Evolutionary conservation across 495 filamentous ascomycete genomes (phyloP).

Genomic region (Tuber brumale): DNA sequence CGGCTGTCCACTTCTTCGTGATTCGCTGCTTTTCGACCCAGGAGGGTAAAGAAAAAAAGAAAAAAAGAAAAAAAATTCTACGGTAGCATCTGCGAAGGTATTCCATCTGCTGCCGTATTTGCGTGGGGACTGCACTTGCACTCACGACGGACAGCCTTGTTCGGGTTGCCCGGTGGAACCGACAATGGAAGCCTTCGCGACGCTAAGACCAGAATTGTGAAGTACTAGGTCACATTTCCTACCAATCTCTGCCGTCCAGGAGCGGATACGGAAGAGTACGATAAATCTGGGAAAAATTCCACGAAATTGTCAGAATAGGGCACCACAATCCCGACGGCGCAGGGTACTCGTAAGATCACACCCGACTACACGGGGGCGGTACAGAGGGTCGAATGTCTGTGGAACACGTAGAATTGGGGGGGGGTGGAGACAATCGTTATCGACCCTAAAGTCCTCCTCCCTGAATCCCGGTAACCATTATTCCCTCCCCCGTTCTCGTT

Average conservation of each 20-base stretch:
- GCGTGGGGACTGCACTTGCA: background rate
- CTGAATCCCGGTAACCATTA: background rate
- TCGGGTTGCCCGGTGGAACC: background rate
- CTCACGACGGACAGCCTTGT: background rate
- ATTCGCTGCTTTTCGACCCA: background rate
- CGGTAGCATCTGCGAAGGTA: background rate
- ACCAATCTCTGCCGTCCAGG: background rate
- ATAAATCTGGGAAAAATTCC: background rate
- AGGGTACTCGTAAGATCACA: background rate
- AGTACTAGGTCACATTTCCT: background rate
- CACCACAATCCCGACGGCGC: background rate
- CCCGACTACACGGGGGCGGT: constrained; percentile 2
- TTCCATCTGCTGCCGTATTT: background rate
- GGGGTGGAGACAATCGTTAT: background rate
- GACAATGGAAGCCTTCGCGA: background rate
- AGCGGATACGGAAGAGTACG: background rate
- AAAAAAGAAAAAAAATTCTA: background rate
- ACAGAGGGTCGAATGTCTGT: constrained; percentile 4
- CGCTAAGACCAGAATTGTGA: background rate
- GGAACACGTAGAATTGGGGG: constrained; percentile 4
- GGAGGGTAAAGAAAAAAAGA: background rate
- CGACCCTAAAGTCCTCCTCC: background rate
- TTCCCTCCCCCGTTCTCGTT: background rate
- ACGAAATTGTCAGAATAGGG: background rate
- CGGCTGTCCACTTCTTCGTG: background rate